Percentiles rank a stretch among this genome's conserved stretches.
phyloP scores from a whole-genome alignment of 805 yeast genomes.

The Isabelozyma rhagii region DNA sequence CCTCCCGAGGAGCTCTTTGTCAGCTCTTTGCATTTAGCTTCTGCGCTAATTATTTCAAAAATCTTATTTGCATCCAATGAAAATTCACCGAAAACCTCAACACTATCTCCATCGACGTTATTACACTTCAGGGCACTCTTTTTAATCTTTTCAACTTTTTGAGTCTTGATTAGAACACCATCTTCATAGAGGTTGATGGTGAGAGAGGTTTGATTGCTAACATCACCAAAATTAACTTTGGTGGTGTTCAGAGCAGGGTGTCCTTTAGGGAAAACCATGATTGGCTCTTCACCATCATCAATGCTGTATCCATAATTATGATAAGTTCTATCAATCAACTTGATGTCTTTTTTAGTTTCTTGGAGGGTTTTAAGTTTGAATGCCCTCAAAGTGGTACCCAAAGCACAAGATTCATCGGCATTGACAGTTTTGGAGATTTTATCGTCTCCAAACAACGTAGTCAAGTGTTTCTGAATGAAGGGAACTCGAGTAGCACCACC shows the following conservation, averaged over 20 bases:
- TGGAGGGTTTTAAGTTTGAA: slow-evolving; percentile 62
- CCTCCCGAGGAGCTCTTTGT: slow-evolving; percentile 10
- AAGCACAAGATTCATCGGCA: slow-evolving; percentile 92
- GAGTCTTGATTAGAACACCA: slow-evolving; percentile 29
- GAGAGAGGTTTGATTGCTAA: slow-evolving; percentile 24
- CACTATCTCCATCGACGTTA: slow-evolving; percentile 12
- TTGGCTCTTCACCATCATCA: slow-evolving; percentile 18
- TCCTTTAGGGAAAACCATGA: slow-evolving; percentile 47
- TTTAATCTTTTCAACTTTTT: slow-evolving; percentile 20
- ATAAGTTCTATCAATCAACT: slow-evolving; percentile 54
- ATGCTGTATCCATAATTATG: slow-evolving; percentile 44
- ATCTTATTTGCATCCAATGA: slow-evolving; percentile 47
- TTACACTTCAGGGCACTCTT: slow-evolving; percentile 35
- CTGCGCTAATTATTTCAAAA: slow-evolving; percentile 43
- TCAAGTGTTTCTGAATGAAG: slow-evolving; percentile 64
- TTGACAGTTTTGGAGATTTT: slow-evolving; percentile 77
- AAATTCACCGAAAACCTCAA: slow-evolving; percentile 39
- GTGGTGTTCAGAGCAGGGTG: slow-evolving; percentile 31
- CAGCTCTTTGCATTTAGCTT: slow-evolving; percentile 39
- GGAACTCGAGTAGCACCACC: slow-evolving; percentile 96
- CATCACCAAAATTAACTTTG: slow-evolving; percentile 34
- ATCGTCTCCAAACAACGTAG: slow-evolving; percentile 54
- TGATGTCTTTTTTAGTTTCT: slow-evolving; percentile 58
- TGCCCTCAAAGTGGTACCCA: slow-evolving; percentile 86
- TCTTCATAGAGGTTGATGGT: slow-evolving; percentile 36